These are phyloP conservation scores for Candida nanaspora DNA, from an alignment of 805 yeast species.

Conservation along the genomic window DNA sequence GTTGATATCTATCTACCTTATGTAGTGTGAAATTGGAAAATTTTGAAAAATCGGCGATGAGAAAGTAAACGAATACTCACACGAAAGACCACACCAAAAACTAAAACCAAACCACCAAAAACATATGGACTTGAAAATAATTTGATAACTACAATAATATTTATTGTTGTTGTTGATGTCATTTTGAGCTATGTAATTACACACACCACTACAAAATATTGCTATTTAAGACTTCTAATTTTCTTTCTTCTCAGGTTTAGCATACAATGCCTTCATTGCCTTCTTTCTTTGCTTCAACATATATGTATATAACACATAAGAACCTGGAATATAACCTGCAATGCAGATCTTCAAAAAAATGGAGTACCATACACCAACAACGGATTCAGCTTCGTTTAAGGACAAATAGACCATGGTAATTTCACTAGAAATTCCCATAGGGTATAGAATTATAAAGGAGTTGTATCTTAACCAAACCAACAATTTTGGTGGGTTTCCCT, in stretches of 20 bases:
- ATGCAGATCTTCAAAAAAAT: constrained; percentile 50
- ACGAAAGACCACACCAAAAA: no score
- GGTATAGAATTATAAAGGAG: constrained; percentile 75
- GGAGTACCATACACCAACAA: constrained; percentile 44
- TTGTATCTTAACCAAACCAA: constrained; percentile 77
- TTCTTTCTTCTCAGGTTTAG: constrained; percentile 2
- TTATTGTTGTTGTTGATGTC: no score
- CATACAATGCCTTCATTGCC: constrained; percentile 43
- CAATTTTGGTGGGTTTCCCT: constrained; percentile 45
- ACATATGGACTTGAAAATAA: no score
- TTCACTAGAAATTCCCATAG: constrained; percentile 89
- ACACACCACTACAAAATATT: no score
- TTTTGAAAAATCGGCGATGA: no score
- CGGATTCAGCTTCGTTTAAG: constrained; percentile 56
- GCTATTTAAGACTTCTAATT: no score
- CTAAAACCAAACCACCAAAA: background rate
- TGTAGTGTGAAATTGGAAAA: no score
- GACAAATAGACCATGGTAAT: constrained; percentile 62
- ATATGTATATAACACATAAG: constrained; percentile 75
- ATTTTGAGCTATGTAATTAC: no score
- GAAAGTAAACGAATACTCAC: no score
- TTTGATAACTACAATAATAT: no score
- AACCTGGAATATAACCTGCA: constrained; percentile 75
- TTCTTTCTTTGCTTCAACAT: constrained; percentile 86
- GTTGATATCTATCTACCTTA: no score